A percentile compares a stretch with the other conserved stretches of the same genome.
phyloP scores from a whole-genome alignment of 352 stramenopile species.

The Pythium grandisporangium region DNA sequence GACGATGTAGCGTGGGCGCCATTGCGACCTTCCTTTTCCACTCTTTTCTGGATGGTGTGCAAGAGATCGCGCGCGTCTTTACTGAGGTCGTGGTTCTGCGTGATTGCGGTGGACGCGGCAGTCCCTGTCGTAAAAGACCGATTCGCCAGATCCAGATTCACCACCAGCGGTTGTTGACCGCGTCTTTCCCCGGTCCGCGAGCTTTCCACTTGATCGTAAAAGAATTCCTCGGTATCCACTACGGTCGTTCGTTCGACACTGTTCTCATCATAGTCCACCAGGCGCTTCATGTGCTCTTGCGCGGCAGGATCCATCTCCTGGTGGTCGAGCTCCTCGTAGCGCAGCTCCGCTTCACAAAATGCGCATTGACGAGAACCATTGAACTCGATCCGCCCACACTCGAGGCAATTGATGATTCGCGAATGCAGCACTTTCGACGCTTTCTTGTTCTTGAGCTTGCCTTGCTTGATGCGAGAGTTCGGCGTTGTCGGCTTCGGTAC shows the following conservation, averaged over 20 bases:
- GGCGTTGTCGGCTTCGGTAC: constrained; percentile 22
- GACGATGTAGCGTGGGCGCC: neutral
- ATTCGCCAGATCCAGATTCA: constrained; percentile 41
- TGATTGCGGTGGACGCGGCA: constrained; percentile 9
- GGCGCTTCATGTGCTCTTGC: constrained; percentile 45
- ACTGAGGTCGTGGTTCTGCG: constrained; percentile 40
- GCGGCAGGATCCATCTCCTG: constrained; percentile 20
- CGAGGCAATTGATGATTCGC: constrained; percentile 63
- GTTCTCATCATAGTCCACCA: constrained; percentile 37
- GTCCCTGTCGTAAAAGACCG: constrained; percentile 21
- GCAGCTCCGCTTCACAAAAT: constrained; percentile 50
- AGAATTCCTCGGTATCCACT: constrained; percentile 31
- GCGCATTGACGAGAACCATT: constrained; percentile 38
- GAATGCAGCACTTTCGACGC: constrained; percentile 34
- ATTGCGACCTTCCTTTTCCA: constrained; percentile 16
- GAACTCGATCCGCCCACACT: constrained; percentile 56
- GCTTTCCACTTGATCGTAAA: constrained; percentile 9
- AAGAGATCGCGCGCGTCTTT: constrained; percentile 44
- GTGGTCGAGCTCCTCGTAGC: constrained; percentile 35
- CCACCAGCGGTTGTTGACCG: constrained; percentile 17
- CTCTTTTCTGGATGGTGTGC: constrained; percentile 31
- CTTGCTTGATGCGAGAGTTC: constrained; percentile 45
- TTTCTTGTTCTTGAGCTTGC: constrained; percentile 39
- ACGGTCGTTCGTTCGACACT: constrained; percentile 30
- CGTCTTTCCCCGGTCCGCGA: constrained; percentile 8